phyloP scores from a whole-genome alignment of 2,329 filamentous ascomycete species.

The Cercospora sp. region DNA sequence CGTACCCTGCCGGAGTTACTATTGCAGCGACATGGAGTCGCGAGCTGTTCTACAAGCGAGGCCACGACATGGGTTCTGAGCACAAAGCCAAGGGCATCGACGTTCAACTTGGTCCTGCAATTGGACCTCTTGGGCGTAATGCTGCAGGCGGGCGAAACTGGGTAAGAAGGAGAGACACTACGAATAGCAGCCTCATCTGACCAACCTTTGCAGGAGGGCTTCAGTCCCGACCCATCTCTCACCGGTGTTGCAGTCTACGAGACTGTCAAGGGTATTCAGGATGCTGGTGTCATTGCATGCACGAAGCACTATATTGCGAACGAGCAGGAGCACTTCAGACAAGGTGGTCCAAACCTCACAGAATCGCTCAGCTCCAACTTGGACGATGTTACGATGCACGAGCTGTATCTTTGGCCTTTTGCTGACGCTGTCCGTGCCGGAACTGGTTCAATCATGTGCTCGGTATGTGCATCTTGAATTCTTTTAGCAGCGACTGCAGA shows the following conservation, averaged over 20 bases:
- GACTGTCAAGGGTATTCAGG: conserved; percentile 77
- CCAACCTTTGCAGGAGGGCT: conserved; percentile 40
- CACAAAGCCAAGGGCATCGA: conserved; percentile 74
- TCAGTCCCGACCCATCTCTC: conserved; percentile 72
- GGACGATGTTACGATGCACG: conserved; percentile 61
- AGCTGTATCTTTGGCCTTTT: conserved; percentile 49
- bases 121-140: conserved; percentile 69
- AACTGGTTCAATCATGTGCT: conserved; percentile 57
- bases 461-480: conserved; percentile 32
- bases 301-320: conserved; percentile 77
- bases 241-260: conserved; percentile 71
- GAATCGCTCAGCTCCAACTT: conserved; percentile 63
- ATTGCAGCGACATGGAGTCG: conserved; percentile 83
- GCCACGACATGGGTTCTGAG: conserved; percentile 72
- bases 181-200: neutral
- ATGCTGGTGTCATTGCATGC: conserved; percentile 78
- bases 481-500: neutral
- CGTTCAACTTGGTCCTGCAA: conserved; percentile 74
- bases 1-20: conserved; percentile 76
- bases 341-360: conserved; percentile 57
- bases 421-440: conserved; percentile 54
- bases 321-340: conserved; percentile 73
- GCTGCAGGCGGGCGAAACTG: conserved; percentile 71
- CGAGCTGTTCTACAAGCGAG: conserved; percentile 66
- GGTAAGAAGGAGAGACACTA: conserved; percentile 48